phyloP scores from a whole-genome alignment of 352 stramenopile genomes.

The Phytophthora podocarpi region DNA sequence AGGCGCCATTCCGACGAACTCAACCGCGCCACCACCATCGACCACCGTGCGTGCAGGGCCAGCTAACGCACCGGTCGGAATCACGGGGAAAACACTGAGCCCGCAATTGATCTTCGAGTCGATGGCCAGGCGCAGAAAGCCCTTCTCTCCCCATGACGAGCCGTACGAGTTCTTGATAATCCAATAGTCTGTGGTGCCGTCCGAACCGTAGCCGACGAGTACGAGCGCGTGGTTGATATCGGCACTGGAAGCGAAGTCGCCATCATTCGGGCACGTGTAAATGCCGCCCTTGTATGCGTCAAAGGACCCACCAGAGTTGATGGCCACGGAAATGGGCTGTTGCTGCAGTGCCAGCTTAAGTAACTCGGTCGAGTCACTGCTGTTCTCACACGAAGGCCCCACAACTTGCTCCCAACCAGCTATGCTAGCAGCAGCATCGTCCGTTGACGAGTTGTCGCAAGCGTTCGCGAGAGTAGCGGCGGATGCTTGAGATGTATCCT shows the following conservation, averaged over 20 bases:
- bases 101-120: conserved; percentile 84
- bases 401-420: conserved; percentile 70
- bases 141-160: conserved; percentile 68
- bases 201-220: conserved; percentile 71
- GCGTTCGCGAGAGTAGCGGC: conserved; percentile 32
- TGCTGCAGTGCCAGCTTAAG: conserved; percentile 73
- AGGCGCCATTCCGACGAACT: conserved; percentile 43
- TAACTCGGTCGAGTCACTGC: conserved; percentile 56
- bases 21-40: conserved; percentile 49
- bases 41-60: conserved; percentile 48
- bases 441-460: conserved; percentile 42
- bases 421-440: conserved; percentile 65
- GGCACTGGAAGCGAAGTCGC: conserved; percentile 59
- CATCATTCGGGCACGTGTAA: conserved; percentile 75
- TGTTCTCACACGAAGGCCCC: conserved; percentile 57
- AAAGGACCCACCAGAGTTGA: conserved; percentile 79
- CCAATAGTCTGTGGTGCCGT: conserved; percentile 64
- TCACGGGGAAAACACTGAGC: conserved; percentile 74
- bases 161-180: conserved; percentile 88
- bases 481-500: conserved; percentile 38
- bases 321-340: conserved; percentile 76
- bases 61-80: conserved; percentile 58
- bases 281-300: conserved; percentile 84
- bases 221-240: conserved; percentile 78
- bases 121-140: conserved; percentile 64